Evolutionary conservation across 495 filamentous ascomycete genomes (phyloP), one percentile per base, ranked within the genome.

Genomic region (Talaromyces adpressus): DNA sequence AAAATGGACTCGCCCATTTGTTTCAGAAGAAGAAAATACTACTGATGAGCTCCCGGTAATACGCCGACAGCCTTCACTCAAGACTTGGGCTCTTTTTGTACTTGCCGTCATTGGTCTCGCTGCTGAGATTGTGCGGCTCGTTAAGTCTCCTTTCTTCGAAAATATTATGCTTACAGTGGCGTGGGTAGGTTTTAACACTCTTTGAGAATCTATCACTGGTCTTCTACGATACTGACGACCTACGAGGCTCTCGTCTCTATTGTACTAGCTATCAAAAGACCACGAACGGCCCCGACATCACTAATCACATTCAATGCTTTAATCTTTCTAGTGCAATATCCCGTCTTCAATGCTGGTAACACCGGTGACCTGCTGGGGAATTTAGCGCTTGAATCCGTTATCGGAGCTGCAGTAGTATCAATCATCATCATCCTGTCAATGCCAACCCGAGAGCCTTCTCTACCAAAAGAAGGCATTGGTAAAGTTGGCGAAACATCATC

Each of bases 391-490:
- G 71, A 79, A 47, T 60, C 81, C 23, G 74, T 77, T 3, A 72
- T 80, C 12, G 59, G 72, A 0, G 69, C 81, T 11, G 79, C 82
- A 2, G 51, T 84, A 8, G 53, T 66, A 11, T 71, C 78, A 20
- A 75, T 87, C 45, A 53, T 78, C 11, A 64, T 84, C 14, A 87
- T 91, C 58, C 69, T 91, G 22, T 70, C 79, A 20, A 93, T 92
- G 90, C 90, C 91, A 18, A 71, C 92, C 63, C 82, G 91, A 60
- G 79, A 88, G 57, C 82, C 85, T 9, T 69, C 70, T 0, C 69
- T 89, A n/a, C 76, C 83, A 25, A 73, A 71, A n/a, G 72, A 81
- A 3, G 83, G 84, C 6, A 92, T 93, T 60, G 84, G 86, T 64
- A 70, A 75, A 14, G 76, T 86, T 6, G 85, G 82, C 36, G 74